These are phyloP conservation scores for Lenwebbia sp. DNA, from an alignment of 345 rosid species.

Conservation along the genomic window DNA sequence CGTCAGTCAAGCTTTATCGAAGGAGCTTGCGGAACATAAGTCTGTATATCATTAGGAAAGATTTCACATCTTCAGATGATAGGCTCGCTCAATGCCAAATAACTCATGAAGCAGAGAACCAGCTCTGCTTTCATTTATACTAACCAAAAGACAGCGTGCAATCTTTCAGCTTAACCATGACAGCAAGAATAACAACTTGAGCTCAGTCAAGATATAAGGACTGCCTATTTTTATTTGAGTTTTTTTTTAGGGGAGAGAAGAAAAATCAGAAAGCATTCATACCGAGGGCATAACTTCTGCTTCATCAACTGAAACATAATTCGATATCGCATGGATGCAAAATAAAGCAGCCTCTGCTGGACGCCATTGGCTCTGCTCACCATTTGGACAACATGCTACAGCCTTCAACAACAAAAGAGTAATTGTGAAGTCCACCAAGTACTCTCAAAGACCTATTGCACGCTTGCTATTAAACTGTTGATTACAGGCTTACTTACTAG, in stretches of 20 bases:
- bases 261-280: slow-evolving; percentile 4
- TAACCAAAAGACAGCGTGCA: neutral
- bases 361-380: slow-evolving; percentile 58
- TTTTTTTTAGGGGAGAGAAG: neutral
- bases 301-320: slow-evolving; percentile 71
- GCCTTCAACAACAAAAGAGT: slow-evolving; percentile 37
- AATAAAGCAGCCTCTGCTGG: slow-evolving; percentile 96
- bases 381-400: slow-evolving; percentile 59
- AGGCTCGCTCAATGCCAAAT: neutral
- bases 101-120: neutral
- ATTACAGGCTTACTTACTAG: neutral
- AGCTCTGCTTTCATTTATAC: neutral
- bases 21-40: neutral
- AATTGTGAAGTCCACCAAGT: neutral
- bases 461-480: neutral
- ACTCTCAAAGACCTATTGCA: neutral
- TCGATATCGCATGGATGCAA: slow-evolving; percentile 87
- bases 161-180: neutral
- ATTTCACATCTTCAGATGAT: neutral
- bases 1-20: neutral
- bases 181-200: neutral
- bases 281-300: slow-evolving; percentile 95
- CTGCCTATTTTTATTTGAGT: neutral
- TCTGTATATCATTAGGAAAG: neutral
- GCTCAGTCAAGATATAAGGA: neutral